phyloP scores from a whole-genome alignment of 768 basidiomycete species.

The Mycena leptocephala region DNA sequence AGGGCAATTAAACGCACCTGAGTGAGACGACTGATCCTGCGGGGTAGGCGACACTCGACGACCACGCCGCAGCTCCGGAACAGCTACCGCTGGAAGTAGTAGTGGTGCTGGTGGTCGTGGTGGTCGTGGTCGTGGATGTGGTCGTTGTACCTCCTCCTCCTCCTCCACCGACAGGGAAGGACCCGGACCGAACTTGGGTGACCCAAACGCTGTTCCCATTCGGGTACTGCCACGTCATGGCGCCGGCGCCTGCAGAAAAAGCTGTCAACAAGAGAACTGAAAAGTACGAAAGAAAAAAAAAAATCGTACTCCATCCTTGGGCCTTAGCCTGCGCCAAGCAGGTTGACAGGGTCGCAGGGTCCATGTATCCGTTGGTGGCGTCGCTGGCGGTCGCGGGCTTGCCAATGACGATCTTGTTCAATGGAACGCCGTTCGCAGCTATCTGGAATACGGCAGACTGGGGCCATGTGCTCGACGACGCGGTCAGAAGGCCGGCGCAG shows the following conservation, averaged over 20 bases:
- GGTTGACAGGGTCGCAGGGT: conserved; percentile 66
- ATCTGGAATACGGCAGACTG: conserved; percentile 73
- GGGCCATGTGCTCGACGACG: conserved; percentile 76
- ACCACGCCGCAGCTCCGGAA: conserved; percentile 26
- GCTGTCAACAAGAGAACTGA: too few relatives aligned
- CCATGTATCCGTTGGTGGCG: conserved; percentile 76
- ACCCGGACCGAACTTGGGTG: conserved; percentile 46
- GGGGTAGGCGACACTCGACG: conserved; percentile 7
- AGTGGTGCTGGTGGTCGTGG: not conserved
- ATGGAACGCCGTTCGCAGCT: conserved; percentile 67
- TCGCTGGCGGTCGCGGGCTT: conserved; percentile 73
- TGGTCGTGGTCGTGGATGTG: conserved; percentile 12
- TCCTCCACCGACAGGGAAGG: conserved; percentile 21
- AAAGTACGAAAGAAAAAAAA: too few relatives aligned
- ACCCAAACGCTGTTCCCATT: conserved; percentile 60
- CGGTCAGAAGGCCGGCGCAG: conserved; percentile 69
- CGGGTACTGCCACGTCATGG: conserved; percentile 55
- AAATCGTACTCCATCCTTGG: conserved; percentile 83
- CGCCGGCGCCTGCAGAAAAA: too few relatives aligned
- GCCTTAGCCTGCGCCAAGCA: conserved; percentile 74
- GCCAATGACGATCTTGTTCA: conserved; percentile 82
- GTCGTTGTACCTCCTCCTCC: not conserved
- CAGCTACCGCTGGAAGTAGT: conserved; percentile 30
- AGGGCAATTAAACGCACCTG: too few relatives aligned
- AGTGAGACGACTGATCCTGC: conserved; percentile 11